Conservation (phyloP, 108 stramenopile species). For the Schizochytrium sp. region DNA sequence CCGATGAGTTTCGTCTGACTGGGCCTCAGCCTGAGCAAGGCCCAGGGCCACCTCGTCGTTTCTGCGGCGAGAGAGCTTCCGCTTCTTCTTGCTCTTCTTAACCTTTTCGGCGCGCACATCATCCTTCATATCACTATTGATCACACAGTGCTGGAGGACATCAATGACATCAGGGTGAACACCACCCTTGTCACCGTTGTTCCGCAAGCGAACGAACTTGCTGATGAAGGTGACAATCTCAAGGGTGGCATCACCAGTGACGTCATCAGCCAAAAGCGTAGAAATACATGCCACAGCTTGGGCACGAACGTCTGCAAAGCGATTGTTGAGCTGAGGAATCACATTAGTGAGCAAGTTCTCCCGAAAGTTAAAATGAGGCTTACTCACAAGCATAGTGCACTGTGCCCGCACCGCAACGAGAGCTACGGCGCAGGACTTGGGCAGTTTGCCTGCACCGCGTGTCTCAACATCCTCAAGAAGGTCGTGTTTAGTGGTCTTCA, state of each 20-base stretch:
- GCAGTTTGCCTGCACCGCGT: constrained; percentile 66
- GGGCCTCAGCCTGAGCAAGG: constrained; percentile 83
- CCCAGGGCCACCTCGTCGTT: constrained; percentile 82
- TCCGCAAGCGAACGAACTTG: constrained; percentile 80
- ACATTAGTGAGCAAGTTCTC: constrained; percentile 81
- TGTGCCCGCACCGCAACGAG: constrained; percentile 81
- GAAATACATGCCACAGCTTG: constrained; percentile 80
- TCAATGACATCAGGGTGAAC: constrained; percentile 81
- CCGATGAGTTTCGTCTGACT: constrained; percentile 82
- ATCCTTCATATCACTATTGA: constrained; percentile 85
- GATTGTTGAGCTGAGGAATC: constrained; percentile 79
- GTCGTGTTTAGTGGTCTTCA: constrained; percentile 59
- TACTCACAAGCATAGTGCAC: constrained; percentile 81
- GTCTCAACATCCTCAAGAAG: constrained; percentile 39
- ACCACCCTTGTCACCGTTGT: constrained; percentile 61
- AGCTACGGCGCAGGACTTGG: constrained; percentile 70
- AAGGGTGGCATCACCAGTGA: constrained; percentile 82
- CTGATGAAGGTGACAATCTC: constrained; percentile 83
- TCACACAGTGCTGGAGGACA: constrained; percentile 81
- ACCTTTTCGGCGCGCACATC: constrained; percentile 80
- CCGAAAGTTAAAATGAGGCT: constrained; percentile 85
- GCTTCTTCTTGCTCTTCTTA: constrained; percentile 76
- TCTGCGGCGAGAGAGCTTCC: constrained; percentile 77
- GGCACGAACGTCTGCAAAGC: constrained; percentile 76
- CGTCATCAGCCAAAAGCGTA: constrained; percentile 81